Conservation (phyloP, 148 eudicot genomes). For the Rhododendron kiyosumense region DNA sequence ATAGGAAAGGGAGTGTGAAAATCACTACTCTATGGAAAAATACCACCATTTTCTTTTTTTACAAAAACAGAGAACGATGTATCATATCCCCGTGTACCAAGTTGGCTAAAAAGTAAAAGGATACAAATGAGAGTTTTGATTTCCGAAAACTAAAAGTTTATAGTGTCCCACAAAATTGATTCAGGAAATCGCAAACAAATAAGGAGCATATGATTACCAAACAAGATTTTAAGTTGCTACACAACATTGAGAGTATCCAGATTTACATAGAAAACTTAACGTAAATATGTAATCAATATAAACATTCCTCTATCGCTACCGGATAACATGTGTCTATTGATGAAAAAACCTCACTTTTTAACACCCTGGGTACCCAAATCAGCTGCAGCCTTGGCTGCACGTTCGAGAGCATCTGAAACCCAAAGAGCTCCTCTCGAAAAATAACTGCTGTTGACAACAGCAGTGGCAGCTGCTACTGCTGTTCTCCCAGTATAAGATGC, state of each 20-base stretch:
- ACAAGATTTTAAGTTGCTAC: neutral
- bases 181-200: neutral
- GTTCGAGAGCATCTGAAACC: conserved; percentile 64
- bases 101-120: neutral
- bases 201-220: neutral
- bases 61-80: neutral
- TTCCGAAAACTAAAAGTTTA: neutral
- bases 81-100: neutral
- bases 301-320: neutral
- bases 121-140: neutral
- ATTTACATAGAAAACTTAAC: neutral
- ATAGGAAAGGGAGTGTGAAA: no score
- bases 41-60: neutral
- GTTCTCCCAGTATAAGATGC: conserved; percentile 64
- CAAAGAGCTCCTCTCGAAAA: conserved; percentile 67
- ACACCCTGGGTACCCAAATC: conserved; percentile 42
- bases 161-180: neutral
- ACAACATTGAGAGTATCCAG: neutral
- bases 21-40: no score
- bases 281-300: neutral
- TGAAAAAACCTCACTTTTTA: conserved; percentile 20
- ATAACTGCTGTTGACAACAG: conserved; percentile 71
- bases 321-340: conserved; percentile 1
- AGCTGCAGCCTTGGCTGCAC: conserved; percentile 65
- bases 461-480: conserved; percentile 58